Base-by-base conservation (phyloP, 164 flowering plant species). In the Macadamia integrifolia region DNA sequence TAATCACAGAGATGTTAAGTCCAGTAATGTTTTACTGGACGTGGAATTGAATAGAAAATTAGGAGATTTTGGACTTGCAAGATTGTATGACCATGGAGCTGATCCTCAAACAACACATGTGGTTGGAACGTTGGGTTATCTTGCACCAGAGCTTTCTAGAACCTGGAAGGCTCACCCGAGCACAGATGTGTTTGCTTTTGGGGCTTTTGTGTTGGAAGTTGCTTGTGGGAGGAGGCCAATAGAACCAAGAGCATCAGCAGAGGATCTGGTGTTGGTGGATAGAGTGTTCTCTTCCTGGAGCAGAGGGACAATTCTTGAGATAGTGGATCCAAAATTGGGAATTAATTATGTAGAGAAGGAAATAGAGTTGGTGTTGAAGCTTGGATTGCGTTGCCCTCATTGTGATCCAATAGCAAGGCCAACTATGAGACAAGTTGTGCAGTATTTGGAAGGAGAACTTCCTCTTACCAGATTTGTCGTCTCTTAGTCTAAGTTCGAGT, bases 11-110 rank as follows among this genome's bases (percentile, higher is more conserved):
- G 50, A 46, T 46, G 50, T 46, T 1, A 1, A 46, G 50, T 46
- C 50, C 9, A 46, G 50, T 46, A 46, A 46, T 46, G 50, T 46
- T 11, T 8, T 46, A 3, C 7, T 46, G 0, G 50, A 46, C 50
- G 50, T 4, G 12, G 50, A 46, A 11, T 3, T 65, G 30, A 71
- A 58, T 40, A 64, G 64, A 29, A 58, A 58, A 46, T 32, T 71
- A 31, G 73, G 73, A 0, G 73, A 71, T 40, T 69, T 69, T 40
- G 72, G 72, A 17, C 66, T 69, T 7, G 72, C 72, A 1, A 32
- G 66, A 18, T 56, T 62, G 5, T 69, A 69, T 40, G 66, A 69
- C 8, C 72, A 69, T 29, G 72, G 72, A 14, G 18, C 60, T 7
- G 53, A 61, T 53, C 60, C 66, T 42, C 44, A 62, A 17, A 69